phyloP scores from a whole-genome alignment of 495 filamentous ascomycete genomes.

The Trypethelium eluteriae region DNA sequence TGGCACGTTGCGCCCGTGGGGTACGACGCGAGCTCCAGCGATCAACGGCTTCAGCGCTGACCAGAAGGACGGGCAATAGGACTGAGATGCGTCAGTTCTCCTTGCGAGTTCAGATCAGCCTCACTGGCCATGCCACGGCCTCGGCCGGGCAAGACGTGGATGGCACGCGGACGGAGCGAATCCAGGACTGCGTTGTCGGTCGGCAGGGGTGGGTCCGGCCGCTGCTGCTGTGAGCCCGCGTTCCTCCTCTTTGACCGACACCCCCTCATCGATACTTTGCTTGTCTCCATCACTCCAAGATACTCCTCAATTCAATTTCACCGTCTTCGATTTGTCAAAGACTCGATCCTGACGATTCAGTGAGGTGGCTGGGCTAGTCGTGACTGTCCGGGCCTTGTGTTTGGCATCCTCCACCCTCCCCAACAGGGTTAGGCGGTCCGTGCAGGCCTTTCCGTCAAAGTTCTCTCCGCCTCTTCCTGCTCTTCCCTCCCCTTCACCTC shows the following conservation, averaged over 20 bases:
- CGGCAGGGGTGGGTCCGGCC: slow-evolving; percentile 11
- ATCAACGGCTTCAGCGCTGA: not conserved
- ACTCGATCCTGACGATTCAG: not conserved
- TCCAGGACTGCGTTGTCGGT: not conserved
- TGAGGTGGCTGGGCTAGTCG: slow-evolving; percentile 5
- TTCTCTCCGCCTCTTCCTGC: slow-evolving; percentile 13
- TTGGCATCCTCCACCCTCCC: slow-evolving; percentile 12
- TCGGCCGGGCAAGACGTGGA: not conserved
- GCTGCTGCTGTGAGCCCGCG: slow-evolving; percentile 10
- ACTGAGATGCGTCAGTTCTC: not conserved
- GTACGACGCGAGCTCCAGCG: not conserved
- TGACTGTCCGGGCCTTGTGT: not conserved
- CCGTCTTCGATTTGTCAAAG: not conserved
- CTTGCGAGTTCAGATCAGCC: not conserved
- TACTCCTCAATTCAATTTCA: not conserved
- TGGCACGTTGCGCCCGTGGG: not conserved
- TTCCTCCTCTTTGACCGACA: not conserved
- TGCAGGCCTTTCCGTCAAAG: slow-evolving; percentile 12
- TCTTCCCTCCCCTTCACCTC: slow-evolving; percentile 10
- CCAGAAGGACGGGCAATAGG: not conserved
- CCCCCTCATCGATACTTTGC: not conserved
- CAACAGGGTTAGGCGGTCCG: slow-evolving; percentile 11
- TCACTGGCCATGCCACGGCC: not conserved
- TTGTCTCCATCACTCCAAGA: not conserved
- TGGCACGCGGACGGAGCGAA: not conserved